A percentile compares a stretch with the other conserved stretches of the same genome.
Evolutionary conservation across 805 yeast genomes (phyloP).

Genomic region (Barnettozyma vustinii): DNA sequence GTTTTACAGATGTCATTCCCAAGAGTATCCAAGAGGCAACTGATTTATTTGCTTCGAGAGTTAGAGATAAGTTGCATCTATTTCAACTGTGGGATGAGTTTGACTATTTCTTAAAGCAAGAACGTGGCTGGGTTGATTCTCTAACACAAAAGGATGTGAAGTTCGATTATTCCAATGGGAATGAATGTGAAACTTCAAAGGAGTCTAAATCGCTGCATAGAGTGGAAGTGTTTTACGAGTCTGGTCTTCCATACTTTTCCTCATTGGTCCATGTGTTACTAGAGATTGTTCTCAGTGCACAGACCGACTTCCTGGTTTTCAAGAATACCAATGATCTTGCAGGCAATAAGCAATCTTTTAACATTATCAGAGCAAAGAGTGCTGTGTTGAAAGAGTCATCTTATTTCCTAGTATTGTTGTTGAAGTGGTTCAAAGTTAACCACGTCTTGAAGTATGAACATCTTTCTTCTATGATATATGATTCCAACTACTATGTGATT

Average conservation of each 20-base stretch:
- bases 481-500: constrained; percentile 47
- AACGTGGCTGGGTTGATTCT: constrained; percentile 49
- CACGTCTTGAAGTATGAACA: constrained; percentile 80
- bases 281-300: constrained; percentile 46
- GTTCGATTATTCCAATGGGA: constrained; percentile 26
- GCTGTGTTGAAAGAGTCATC: constrained; percentile 53
- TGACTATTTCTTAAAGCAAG: constrained; percentile 65
- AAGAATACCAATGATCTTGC: neutral
- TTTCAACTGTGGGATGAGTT: constrained; percentile 70
- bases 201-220: constrained; percentile 42
- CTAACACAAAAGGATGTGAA: constrained; percentile 19
- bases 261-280: constrained; percentile 61
- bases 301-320: constrained; percentile 6
- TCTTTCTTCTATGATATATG: constrained; percentile 65
- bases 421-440: constrained; percentile 73
- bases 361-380: constrained; percentile 57
- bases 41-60: constrained; percentile 53
- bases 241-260: constrained; percentile 48
- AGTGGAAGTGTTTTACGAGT: constrained; percentile 55
- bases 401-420: constrained; percentile 44
- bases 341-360: constrained; percentile 33
- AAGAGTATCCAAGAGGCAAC: constrained; percentile 77
- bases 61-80: constrained; percentile 61
- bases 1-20: constrained; percentile 41
- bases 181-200: constrained; percentile 18